phyloP scores from a whole-genome alignment of 768 basidiomycete species.

The Clitopilus passeckerianus region DNA sequence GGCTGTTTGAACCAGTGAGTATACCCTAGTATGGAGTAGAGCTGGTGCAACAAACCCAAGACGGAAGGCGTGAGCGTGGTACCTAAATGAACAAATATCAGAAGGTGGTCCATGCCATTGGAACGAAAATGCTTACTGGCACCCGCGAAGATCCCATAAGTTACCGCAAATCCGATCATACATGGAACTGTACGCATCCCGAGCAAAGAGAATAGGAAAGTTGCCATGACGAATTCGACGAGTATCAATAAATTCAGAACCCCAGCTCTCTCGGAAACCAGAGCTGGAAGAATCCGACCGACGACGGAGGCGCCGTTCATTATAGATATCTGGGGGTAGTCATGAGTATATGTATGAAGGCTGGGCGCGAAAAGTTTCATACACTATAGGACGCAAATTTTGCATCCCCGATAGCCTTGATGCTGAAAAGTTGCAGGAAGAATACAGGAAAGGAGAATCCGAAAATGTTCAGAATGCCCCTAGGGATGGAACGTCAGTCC shows the following conservation, averaged over 20 bases:
- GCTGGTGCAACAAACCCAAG: slow-evolving; percentile 14
- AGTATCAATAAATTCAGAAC: slow-evolving; percentile 33
- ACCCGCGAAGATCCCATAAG: slow-evolving; percentile 43
- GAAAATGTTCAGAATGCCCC: slow-evolving; percentile 19
- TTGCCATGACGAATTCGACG: slow-evolving; percentile 21
- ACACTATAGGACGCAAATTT: slow-evolving; percentile 45
- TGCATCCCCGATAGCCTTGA: slow-evolving; percentile 29
- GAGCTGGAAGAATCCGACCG: slow-evolving; percentile 41
- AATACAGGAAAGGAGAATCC: slow-evolving; percentile 39
- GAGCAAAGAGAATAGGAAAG: slow-evolving; percentile 34
- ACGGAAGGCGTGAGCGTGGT: slow-evolving; percentile 16
- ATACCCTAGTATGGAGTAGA: not conserved
- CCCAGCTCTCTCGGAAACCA: slow-evolving; percentile 34
- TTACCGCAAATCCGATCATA: slow-evolving; percentile 29
- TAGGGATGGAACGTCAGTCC: slow-evolving; percentile 1
- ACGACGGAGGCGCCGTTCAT: slow-evolving; percentile 44
- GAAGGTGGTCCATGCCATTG: not conserved
- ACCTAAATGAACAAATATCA: slow-evolving; percentile 1
- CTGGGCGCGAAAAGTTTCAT: slow-evolving; percentile 3
- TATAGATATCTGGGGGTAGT: slow-evolving; percentile 33
- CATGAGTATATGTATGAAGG: not conserved
- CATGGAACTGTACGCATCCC: slow-evolving; percentile 26
- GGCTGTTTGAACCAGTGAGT: not conserved
- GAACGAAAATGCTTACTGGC: slow-evolving; percentile 14
- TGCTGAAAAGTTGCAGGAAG: slow-evolving; percentile 42